Evolutionary conservation across 1,284 basidiomycete genomes (phyloP).

Genomic region (Marasmius tenuissimus): DNA sequence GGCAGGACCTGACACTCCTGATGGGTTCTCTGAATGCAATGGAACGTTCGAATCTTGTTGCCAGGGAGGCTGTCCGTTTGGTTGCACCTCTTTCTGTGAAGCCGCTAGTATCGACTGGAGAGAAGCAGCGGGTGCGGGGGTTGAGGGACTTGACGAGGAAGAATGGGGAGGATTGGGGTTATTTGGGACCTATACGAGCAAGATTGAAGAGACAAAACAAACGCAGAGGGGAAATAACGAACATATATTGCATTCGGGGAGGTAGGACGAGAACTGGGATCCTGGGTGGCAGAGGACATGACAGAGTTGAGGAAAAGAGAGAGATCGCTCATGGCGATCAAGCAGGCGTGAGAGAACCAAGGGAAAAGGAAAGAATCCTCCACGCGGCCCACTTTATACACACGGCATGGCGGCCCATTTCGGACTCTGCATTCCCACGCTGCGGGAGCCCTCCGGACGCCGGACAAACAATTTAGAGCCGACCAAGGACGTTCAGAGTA

Average conservation of each 20-base stretch:
- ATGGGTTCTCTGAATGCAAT: slow-evolving; percentile 22
- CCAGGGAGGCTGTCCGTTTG: slow-evolving; percentile 35
- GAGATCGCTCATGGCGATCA: slow-evolving; percentile 1
- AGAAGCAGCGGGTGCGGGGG: slow-evolving; percentile 46
- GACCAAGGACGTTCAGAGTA: too few relatives aligned
- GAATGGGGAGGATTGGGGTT: neutral
- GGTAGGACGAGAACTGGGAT: neutral
- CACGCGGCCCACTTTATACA: neutral
- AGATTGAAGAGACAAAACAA: neutral
- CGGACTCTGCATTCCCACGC: neutral
- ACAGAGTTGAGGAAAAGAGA: neutral
- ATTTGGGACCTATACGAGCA: neutral
- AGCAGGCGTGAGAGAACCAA: neutral
- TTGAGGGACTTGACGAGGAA: slow-evolving; percentile 2
- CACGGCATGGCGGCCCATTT: neutral
- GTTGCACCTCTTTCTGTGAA: slow-evolving; percentile 39
- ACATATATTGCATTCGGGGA: slow-evolving; percentile 2
- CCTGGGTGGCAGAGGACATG: neutral
- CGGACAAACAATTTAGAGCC: neutral
- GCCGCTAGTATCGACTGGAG: slow-evolving; percentile 64
- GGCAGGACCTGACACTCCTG: slow-evolving; percentile 9
- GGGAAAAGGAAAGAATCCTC: neutral
- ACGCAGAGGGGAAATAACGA: neutral
- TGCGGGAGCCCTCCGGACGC: neutral
- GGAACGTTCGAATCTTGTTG: slow-evolving; percentile 36